Percentiles rank a stretch among this genome's conserved stretches.
Conservation (phyloP, 2,329 filamentous ascomycete species). For the Aspergillus brunneoviolaceus region DNA sequence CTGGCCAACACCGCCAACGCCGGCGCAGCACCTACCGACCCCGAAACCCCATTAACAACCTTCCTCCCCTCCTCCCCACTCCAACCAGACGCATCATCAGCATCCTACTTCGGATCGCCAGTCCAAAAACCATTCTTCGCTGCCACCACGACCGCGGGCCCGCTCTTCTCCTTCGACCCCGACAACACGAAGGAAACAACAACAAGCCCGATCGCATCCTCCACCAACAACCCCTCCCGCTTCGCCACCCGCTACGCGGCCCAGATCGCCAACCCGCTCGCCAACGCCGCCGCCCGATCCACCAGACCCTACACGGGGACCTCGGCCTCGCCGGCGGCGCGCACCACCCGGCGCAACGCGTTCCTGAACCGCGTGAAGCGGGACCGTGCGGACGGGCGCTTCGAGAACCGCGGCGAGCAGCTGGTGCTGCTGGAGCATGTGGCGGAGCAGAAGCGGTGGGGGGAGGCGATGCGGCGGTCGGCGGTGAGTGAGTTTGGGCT, state of each 20-base stretch:
- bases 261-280: slow-evolving; percentile 30
- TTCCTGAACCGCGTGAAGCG: slow-evolving; percentile 45
- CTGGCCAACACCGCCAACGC: not conserved
- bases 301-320: slow-evolving; percentile 16
- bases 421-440: slow-evolving; percentile 45
- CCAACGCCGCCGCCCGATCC: not conserved
- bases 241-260: slow-evolving; percentile 31
- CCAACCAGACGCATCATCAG: not conserved
- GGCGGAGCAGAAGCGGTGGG: slow-evolving; percentile 40
- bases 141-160: not conserved
- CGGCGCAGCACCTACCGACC: no score
- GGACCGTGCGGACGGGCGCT: slow-evolving; percentile 40
- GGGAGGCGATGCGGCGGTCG: slow-evolving; percentile 37
- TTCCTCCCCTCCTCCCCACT: not conserved
- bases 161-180: not conserved
- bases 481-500: slow-evolving; percentile 27
- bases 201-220: not conserved
- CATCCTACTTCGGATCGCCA: not conserved
- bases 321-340: slow-evolving; percentile 27
- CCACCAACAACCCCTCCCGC: not conserved
- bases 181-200: not conserved
- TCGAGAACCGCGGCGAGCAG: slow-evolving; percentile 44
- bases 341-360: slow-evolving; percentile 36
- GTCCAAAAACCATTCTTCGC: not conserved
- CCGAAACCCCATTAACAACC: no score